These are phyloP conservation scores for Zizania latifolia DNA, from an alignment of 176 grass and related monocot species.

Conservation along the genomic window DNA sequence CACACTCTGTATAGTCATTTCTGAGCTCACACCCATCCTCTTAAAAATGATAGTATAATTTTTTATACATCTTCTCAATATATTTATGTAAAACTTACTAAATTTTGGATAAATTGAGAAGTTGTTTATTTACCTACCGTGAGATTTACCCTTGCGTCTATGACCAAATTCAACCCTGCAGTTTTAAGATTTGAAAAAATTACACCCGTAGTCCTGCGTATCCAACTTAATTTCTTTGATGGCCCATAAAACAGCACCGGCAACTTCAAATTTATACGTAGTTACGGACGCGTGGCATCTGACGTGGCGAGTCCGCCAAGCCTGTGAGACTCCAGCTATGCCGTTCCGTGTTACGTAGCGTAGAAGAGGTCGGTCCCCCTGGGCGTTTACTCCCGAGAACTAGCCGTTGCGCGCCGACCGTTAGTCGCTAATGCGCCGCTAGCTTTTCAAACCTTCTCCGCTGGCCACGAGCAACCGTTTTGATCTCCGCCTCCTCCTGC, in stretches of 20 bases:
- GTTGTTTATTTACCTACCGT: too few species aligned
- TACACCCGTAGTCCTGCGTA: too few species aligned
- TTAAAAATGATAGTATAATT: too few species aligned
- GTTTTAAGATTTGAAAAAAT: too few species aligned
- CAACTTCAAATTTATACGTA: neutral
- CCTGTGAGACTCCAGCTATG: neutral
- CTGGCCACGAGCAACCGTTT: neutral
- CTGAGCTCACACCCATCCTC: too few species aligned
- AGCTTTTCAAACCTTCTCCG: conserved; percentile 15
- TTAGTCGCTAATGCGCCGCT: conserved; percentile 6
- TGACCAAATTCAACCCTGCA: too few species aligned
- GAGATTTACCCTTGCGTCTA: too few species aligned
- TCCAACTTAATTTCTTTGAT: neutral
- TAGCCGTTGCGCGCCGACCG: conserved; percentile 56
- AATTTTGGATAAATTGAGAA: too few species aligned
- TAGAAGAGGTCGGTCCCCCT: neutral
- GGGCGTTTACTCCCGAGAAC: conserved; percentile 30
- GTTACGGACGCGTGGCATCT: neutral
- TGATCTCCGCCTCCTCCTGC: neutral
- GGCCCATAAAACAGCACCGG: neutral
- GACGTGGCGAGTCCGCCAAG: neutral
- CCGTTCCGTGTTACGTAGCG: neutral
- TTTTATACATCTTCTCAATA: too few species aligned
- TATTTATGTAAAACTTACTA: too few species aligned
- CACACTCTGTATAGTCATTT: too few species aligned